These are phyloP conservation scores for Capsella rubella DNA, from an alignment of 441 rosid genomes.

Conservation along the genomic window DNA sequence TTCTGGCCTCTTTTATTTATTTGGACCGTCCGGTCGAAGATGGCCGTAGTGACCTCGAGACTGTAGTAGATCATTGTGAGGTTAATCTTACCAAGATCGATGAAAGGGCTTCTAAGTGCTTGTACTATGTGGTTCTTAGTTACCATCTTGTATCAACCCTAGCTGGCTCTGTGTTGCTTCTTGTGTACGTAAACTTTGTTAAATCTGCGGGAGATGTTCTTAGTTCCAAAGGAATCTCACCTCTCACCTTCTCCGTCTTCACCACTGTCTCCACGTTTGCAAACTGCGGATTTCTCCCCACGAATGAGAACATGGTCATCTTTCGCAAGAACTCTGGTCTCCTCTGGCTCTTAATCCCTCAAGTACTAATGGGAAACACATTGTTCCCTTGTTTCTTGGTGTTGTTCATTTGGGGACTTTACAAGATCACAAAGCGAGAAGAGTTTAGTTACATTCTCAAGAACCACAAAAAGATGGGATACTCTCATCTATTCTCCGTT, in stretches of 20 bases:
- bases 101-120: constrained; percentile 39
- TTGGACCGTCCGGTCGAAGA: not conserved
- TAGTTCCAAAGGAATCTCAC: constrained; percentile 41
- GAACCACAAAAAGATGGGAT: constrained; percentile 50
- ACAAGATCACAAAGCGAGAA: constrained; percentile 41
- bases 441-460: constrained; percentile 51
- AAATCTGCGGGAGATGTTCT: constrained; percentile 51
- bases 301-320: constrained; percentile 69
- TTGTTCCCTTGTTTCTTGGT: constrained; percentile 56
- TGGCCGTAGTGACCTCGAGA: constrained; percentile 25
- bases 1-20: not conserved
- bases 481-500: constrained; percentile 51
- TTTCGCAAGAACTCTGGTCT: constrained; percentile 64
- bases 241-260: constrained; percentile 56
- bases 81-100: not conserved
- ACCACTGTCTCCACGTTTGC: constrained; percentile 56
- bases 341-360: constrained; percentile 58
- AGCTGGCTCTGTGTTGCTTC: constrained; percentile 46
- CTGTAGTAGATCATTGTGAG: not conserved
- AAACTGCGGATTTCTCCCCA: constrained; percentile 65
- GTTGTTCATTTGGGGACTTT: constrained; percentile 51
- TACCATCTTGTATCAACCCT: constrained; percentile 47
- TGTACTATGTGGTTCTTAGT: constrained; percentile 49
- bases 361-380: constrained; percentile 60
- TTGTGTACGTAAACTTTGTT: constrained; percentile 41